Conservation (phyloP, 1,284 basidiomycete species). For the Ustilago vetiveriae region DNA sequence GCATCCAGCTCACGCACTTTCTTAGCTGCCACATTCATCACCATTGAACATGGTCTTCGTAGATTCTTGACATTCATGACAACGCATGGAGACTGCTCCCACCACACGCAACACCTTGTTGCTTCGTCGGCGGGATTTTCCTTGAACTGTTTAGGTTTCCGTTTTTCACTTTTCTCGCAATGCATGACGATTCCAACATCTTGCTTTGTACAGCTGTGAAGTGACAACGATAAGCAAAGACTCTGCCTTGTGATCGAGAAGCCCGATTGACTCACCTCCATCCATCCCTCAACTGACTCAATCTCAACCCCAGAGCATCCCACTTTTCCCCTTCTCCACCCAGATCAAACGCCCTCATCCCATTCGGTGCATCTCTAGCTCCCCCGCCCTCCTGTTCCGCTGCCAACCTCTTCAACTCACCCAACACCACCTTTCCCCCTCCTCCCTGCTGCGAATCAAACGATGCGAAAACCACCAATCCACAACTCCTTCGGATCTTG, state of each 20-base stretch:
- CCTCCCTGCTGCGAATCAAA: not conserved
- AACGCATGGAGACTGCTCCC: too few relatives aligned
- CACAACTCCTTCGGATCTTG: constrained; percentile 21
- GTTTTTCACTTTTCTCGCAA: not conserved
- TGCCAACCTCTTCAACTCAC: constrained; percentile 2
- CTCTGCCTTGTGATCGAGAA: not conserved
- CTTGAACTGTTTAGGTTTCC: too few relatives aligned
- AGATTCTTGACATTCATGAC: too few relatives aligned
- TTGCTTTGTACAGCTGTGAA: too few relatives aligned
- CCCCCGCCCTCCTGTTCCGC: not conserved
- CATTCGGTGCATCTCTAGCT: constrained; percentile 22
- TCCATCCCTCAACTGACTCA: constrained; percentile 8
- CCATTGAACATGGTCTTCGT: too few relatives aligned
- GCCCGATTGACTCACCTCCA: constrained; percentile 11
- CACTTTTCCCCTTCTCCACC: constrained; percentile 1
- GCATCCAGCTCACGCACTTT: too few relatives aligned
- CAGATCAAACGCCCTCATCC: constrained; percentile 38
- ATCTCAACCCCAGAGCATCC: not conserved
- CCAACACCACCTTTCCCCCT: constrained; percentile 8
- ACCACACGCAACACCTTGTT: too few relatives aligned
- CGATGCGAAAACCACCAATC: constrained; percentile 21
- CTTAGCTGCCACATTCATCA: too few relatives aligned
- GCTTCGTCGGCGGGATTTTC: too few relatives aligned
- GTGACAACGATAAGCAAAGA: too few relatives aligned
- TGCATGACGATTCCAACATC: constrained; percentile 3